phyloP scores from a whole-genome alignment of 257 asterid genomes.

The Fraxinus pennsylvanica region DNA sequence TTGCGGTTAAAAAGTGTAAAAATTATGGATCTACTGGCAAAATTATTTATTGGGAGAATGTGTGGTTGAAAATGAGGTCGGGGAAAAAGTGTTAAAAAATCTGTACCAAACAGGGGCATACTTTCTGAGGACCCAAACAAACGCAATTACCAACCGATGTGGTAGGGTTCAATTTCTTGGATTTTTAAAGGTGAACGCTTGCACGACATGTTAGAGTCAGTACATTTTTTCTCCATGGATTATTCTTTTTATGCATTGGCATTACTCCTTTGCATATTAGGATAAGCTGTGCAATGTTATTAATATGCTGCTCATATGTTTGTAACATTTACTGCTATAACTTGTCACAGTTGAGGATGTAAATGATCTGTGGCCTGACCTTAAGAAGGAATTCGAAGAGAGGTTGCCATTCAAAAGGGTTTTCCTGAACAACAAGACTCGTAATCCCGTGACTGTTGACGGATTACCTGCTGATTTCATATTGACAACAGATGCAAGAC shows the following conservation, averaged over 20 bases:
- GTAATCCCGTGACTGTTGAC: constrained; percentile 78
- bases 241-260: not conserved
- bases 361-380: constrained; percentile 86
- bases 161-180: not conserved
- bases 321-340: constrained; percentile 6
- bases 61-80: too few species aligned
- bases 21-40: too few species aligned
- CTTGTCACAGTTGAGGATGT: constrained; percentile 89
- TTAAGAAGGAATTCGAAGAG: constrained; percentile 77
- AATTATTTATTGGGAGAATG: too few species aligned
- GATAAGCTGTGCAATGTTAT: constrained; percentile 11
- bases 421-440: constrained; percentile 87
- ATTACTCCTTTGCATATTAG: not conserved
- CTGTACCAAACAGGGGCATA: too few species aligned
- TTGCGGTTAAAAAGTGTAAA: too few species aligned
- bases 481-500: constrained; percentile 94
- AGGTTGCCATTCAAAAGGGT: constrained; percentile 77
- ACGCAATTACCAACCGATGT: not conserved
- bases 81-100: too few species aligned
- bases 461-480: constrained; percentile 84
- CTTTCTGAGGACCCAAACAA: not conserved
- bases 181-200: not conserved
- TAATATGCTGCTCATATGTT: not conserved
- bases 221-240: not conserved
- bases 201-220: not conserved